Conservation (phyloP, 1,139 yeast species). For the Debaryomycetaceae sp. region DNA sequence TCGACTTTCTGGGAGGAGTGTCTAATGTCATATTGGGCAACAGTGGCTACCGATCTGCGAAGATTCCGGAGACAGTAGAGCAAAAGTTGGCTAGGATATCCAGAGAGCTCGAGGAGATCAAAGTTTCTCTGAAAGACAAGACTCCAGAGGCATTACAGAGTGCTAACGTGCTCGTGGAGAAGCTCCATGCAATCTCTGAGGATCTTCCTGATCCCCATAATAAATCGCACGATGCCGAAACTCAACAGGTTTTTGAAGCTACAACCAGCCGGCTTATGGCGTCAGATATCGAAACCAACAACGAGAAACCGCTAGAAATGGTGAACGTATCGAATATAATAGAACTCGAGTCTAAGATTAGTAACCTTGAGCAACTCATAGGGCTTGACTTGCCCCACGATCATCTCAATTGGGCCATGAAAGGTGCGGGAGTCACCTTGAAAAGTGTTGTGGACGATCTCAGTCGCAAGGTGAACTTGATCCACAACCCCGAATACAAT, state of each 20-base stretch:
- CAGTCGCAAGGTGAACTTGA: slow-evolving; percentile 31
- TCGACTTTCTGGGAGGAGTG: slow-evolving; percentile 40
- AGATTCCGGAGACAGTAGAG: slow-evolving; percentile 33
- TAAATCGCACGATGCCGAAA: not conserved
- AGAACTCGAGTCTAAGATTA: slow-evolving; percentile 22
- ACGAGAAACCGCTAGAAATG: not conserved
- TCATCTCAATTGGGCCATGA: not conserved
- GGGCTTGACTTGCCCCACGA: slow-evolving; percentile 13
- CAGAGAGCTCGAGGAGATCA: slow-evolving; percentile 42
- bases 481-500: slow-evolving; percentile 34
- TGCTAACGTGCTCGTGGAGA: slow-evolving; percentile 4
- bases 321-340: slow-evolving; percentile 9
- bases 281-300: not conserved
- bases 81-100: slow-evolving; percentile 45
- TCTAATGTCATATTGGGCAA: slow-evolving; percentile 13
- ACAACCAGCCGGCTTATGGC: not conserved
- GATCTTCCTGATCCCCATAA: not conserved
- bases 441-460: slow-evolving; percentile 25
- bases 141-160: slow-evolving; percentile 7
- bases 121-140: slow-evolving; percentile 7
- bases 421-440: not conserved
- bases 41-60: slow-evolving; percentile 24
- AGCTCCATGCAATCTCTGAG: slow-evolving; percentile 8
- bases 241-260: slow-evolving; percentile 6
- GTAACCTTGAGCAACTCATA: slow-evolving; percentile 17